Conservation (phyloP, 352 stramenopile genomes). For the Detonula confervacea region DNA sequence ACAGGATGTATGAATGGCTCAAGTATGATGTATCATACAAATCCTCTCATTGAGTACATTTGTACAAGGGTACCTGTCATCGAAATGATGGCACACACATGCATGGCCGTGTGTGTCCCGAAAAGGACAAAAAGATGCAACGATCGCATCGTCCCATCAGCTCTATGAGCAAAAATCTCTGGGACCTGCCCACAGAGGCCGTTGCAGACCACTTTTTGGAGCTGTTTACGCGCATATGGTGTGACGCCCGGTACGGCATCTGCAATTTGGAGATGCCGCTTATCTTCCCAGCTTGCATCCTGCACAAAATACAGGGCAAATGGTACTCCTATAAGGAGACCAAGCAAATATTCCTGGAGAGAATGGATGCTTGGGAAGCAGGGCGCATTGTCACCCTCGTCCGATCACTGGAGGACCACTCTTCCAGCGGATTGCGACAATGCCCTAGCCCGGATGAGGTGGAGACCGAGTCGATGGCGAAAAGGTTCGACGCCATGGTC, state of each 20-base stretch:
- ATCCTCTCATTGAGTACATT: too few species aligned
- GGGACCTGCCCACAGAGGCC: constrained; percentile 11
- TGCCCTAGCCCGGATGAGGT: background rate
- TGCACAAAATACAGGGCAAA: constrained; percentile 5
- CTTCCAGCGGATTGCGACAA: background rate
- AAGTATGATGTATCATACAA: too few species aligned
- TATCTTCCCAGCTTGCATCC: constrained; percentile 19
- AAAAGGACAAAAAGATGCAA: background rate
- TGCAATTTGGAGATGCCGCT: constrained; percentile 39
- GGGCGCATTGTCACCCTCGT: constrained; percentile 16
- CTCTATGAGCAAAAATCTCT: background rate
- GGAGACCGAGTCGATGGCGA: background rate
- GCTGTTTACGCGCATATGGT: background rate
- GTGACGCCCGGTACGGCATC: background rate
- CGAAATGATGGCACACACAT: background rate
- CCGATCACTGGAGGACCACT: background rate
- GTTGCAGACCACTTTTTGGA: constrained; percentile 15
- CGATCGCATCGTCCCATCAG: background rate
- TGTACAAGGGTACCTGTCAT: background rate
- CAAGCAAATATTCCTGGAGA: background rate
- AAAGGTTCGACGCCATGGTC: constrained; percentile 23
- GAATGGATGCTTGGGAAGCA: constrained; percentile 32
- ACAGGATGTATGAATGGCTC: too few species aligned
- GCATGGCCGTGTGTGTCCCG: background rate
- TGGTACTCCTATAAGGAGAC: constrained; percentile 14